phyloP scores from a whole-genome alignment of 2,329 filamentous ascomycete genomes.

The Geosmithia putterillii region DNA sequence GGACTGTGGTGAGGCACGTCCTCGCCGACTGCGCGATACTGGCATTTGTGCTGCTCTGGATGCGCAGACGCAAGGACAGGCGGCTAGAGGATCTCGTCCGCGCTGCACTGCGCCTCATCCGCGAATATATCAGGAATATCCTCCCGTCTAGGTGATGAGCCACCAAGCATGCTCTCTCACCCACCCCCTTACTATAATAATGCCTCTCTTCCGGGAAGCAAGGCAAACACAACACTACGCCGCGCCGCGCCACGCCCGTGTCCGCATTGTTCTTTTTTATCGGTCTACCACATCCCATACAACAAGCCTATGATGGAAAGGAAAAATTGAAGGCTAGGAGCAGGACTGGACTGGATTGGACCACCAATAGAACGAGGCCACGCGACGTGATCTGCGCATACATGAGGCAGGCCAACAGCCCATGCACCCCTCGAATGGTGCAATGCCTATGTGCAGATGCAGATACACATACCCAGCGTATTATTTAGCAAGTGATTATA shows the following conservation, averaged over 20 bases:
- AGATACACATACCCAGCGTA: too few species aligned
- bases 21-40: conserved; percentile 59
- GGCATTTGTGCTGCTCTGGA: conserved; percentile 54
- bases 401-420: too few species aligned
- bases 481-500: too few species aligned
- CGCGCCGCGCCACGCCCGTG: neutral
- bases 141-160: conserved; percentile 40
- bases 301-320: neutral
- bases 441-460: too few species aligned
- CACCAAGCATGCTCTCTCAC: neutral
- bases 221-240: neutral
- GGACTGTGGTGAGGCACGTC: conserved; percentile 60
- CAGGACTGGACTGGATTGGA: neutral
- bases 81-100: conserved; percentile 64
- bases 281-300: too few species aligned
- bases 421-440: too few species aligned
- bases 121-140: conserved; percentile 47
- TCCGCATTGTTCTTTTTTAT: too few species aligned
- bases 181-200: neutral
- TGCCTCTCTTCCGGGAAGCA: neutral
- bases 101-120: conserved; percentile 41
- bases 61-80: conserved; percentile 58
- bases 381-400: neutral
- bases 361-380: neutral
- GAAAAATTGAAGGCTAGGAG: neutral